These are phyloP conservation scores for Fomes fomentarius DNA, from an alignment of 1,284 basidiomycete species.

Conservation along the genomic window DNA sequence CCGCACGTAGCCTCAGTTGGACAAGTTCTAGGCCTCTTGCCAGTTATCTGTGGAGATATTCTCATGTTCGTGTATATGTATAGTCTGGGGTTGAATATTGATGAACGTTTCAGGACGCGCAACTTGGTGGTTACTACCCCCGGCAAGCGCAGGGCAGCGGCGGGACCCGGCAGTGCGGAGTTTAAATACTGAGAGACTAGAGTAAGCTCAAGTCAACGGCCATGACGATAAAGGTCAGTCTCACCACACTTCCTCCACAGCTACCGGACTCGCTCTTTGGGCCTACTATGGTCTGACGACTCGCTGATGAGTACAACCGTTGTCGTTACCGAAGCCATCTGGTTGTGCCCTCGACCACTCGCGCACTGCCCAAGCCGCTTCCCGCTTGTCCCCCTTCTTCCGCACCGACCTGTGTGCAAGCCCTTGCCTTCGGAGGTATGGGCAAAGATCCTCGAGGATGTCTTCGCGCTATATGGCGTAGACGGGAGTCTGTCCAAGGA, in stretches of 20 bases:
- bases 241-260: background rate
- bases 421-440: slow-evolving; percentile 74
- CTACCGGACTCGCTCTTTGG: background rate
- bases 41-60: too few relatives aligned
- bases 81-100: too few relatives aligned
- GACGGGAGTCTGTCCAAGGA: slow-evolving; percentile 4
- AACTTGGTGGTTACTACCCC: too few relatives aligned
- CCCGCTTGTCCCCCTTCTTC: slow-evolving; percentile 69
- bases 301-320: slow-evolving; percentile 12
- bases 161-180: too few relatives aligned
- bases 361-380: slow-evolving; percentile 54
- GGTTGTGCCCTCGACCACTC: slow-evolving; percentile 44
- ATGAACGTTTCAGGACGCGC: too few relatives aligned
- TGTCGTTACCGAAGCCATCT: slow-evolving; percentile 21
- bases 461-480: slow-evolving; percentile 38
- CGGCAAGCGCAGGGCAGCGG: too few relatives aligned
- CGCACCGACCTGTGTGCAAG: slow-evolving; percentile 49
- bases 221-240: background rate
- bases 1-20: too few relatives aligned
- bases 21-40: too few relatives aligned
- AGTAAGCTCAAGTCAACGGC: slow-evolving; percentile 5
- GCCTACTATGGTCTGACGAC: slow-evolving; percentile 3
- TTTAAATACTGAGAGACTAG: too few relatives aligned
- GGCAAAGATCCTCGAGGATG: slow-evolving; percentile 60
- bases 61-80: too few relatives aligned